Percentiles rank a stretch among this genome's conserved stretches.
Evolutionary conservation across 805 yeast species (phyloP).

Genomic region (Kodamaea leandrae): DNA sequence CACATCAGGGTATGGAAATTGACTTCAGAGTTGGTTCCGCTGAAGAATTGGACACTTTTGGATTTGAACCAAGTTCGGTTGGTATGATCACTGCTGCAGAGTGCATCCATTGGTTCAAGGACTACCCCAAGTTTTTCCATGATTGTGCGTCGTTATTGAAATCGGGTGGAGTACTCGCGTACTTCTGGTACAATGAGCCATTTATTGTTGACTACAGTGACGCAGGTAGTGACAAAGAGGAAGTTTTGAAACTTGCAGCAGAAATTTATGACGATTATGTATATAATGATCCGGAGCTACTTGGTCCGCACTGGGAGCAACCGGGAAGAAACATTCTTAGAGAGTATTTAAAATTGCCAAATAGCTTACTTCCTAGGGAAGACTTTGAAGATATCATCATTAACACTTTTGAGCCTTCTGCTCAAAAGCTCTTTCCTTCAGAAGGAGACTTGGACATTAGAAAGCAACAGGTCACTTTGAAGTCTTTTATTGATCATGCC

Average conservation of each 20-base stretch:
- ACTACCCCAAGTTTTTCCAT: constrained; percentile 29
- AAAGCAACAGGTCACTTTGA: not conserved
- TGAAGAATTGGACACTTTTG: constrained; percentile 6
- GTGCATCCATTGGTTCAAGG: constrained; percentile 42
- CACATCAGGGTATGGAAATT: constrained; percentile 23
- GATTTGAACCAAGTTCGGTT: constrained; percentile 16
- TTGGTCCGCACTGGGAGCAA: constrained; percentile 82
- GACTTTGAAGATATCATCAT: constrained; percentile 30
- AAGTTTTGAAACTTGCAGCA: constrained; percentile 21
- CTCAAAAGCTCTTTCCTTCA: not conserved
- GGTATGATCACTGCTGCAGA: constrained; percentile 43
- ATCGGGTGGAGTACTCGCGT: constrained; percentile 42
- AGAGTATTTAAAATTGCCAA: constrained; percentile 39
- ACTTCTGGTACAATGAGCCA: constrained; percentile 44
- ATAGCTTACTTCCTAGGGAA: constrained; percentile 39
- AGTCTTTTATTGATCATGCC: constrained; percentile 4
- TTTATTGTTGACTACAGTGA: constrained; percentile 29
- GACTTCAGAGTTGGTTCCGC: constrained; percentile 28
- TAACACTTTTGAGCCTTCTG: constrained; percentile 1
- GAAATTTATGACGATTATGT: constrained; percentile 35
- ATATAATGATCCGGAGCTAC: constrained; percentile 40
- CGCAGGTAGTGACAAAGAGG: constrained; percentile 13
- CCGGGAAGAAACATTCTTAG: constrained; percentile 69
- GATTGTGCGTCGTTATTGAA: constrained; percentile 36
- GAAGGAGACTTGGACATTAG: constrained; percentile 7